phyloP scores from a whole-genome alignment of 768 basidiomycete species.

The Phlegmacium glaucopus region DNA sequence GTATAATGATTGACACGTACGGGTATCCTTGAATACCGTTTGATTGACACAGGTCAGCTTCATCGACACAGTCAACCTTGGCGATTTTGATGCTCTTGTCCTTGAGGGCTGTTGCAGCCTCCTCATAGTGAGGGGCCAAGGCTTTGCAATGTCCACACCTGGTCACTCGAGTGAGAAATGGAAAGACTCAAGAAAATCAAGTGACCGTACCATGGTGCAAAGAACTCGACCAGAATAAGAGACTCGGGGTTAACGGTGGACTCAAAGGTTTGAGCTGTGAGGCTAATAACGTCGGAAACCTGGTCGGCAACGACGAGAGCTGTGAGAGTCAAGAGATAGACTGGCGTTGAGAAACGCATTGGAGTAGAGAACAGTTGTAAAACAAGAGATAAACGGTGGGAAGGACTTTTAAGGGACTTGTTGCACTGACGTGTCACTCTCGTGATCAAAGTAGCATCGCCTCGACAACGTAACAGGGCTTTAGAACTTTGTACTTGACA shows the following conservation, averaged over 20 bases:
- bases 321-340: conserved; percentile 47
- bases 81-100: conserved; percentile 87
- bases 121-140: conserved; percentile 89
- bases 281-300: conserved; percentile 77
- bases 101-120: conserved; percentile 91
- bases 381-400: conserved; percentile 8
- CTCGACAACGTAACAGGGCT: too few relatives aligned
- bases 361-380: conserved; percentile 17
- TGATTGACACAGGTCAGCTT: conserved; percentile 85
- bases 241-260: conserved; percentile 59
- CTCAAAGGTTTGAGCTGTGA: conserved; percentile 71
- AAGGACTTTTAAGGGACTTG: conserved; percentile 24
- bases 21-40: conserved; percentile 94
- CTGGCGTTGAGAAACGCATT: conserved; percentile 67
- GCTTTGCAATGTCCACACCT: conserved; percentile 98
- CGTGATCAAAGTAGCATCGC: conserved; percentile 4
- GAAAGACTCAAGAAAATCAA: conserved; percentile 2
- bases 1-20: conserved; percentile 41
- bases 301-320: conserved; percentile 52
- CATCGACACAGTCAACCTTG: conserved; percentile 96
- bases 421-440: conserved; percentile 51
- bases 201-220: conserved; percentile 70
- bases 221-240: conserved; percentile 92
- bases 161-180: background rate
- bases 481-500: too few relatives aligned